Percentiles rank a stretch among this genome's conserved stretches.
Conservation (phyloP, 31 red algal species). For the Odonthalia washingtoniensis region DNA sequence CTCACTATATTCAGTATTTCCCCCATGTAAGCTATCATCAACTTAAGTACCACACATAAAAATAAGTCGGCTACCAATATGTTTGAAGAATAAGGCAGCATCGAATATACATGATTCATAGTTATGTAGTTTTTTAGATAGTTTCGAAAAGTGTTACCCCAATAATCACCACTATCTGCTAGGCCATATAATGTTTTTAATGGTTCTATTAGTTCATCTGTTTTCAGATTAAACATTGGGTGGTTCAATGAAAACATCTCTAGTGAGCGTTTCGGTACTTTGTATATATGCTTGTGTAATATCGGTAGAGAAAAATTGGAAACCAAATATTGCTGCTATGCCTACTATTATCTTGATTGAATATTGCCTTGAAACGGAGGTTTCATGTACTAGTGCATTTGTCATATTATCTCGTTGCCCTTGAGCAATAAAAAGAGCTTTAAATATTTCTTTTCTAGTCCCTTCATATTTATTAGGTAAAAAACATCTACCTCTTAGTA, state of each 20-base stretch:
- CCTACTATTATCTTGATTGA: no score
- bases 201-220: slow-evolving; percentile 13
- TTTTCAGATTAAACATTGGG: no score
- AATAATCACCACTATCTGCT: slow-evolving; percentile 55
- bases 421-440: slow-evolving; percentile 50
- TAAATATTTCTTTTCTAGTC: slow-evolving; percentile 33
- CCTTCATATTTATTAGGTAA: slow-evolving; percentile 29
- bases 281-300: no score
- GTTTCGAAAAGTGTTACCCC: slow-evolving; percentile 33
- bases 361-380: no score
- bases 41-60: slow-evolving; percentile 41
- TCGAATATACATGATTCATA: slow-evolving; percentile 20
- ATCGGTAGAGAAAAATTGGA: no score
- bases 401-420: slow-evolving; percentile 22
- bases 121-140: slow-evolving; percentile 33
- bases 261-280: no score
- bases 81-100: no score
- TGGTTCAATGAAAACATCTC: no score
- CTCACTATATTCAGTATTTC: neutral
- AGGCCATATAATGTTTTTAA: slow-evolving; percentile 64
- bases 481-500: no score
- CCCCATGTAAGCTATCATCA: slow-evolving; percentile 34
- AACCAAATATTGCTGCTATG: no score
- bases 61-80: no score
- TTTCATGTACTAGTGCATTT: neutral